These are phyloP conservation scores for Skeletonema costatum DNA, from an alignment of 108 stramenopile genomes.

Conservation along the genomic window DNA sequence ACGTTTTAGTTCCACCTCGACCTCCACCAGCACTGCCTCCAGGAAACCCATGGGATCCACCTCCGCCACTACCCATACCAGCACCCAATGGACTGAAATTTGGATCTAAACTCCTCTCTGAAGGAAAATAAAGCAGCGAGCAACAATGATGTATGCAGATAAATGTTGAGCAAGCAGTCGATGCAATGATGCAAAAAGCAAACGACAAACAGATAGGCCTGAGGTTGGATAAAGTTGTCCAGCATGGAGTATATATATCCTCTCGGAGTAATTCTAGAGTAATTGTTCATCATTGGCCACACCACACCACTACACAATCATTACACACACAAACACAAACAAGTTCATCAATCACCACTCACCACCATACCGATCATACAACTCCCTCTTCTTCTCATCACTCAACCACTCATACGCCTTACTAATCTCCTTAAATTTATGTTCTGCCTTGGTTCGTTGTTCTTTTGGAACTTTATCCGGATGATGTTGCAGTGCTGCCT, in stretches of 20 bases:
- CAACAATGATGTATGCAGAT: neutral
- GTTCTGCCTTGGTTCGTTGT: constrained; percentile 55
- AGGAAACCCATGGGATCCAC: constrained; percentile 10
- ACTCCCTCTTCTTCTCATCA: constrained; percentile 88
- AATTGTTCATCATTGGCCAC: too few relatives aligned
- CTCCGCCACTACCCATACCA: constrained; percentile 9
- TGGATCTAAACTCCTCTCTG: constrained; percentile 72
- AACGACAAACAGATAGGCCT: neutral
- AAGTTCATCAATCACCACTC: neutral
- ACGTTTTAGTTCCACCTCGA: constrained; percentile 5
- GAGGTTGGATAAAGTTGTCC: too few relatives aligned
- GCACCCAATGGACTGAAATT: constrained; percentile 43
- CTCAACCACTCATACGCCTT: constrained; percentile 94
- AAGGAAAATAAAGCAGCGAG: neutral
- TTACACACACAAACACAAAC: neutral
- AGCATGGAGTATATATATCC: too few relatives aligned
- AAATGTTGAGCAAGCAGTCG: neutral
- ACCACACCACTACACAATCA: too few relatives aligned
- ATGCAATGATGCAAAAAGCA: neutral
- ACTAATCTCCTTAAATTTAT: constrained; percentile 91
- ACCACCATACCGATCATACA: constrained; percentile 94
- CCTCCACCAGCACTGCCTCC: constrained; percentile 25
- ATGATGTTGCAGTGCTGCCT: constrained; percentile 84
- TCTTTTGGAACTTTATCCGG: constrained; percentile 86
- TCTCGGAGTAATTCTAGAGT: too few relatives aligned